Evolutionary conservation across 73 alveolate genomes (phyloP), one percentile per base, ranked within the genome.

Genomic region (Durusdinium trenchii): DNA sequence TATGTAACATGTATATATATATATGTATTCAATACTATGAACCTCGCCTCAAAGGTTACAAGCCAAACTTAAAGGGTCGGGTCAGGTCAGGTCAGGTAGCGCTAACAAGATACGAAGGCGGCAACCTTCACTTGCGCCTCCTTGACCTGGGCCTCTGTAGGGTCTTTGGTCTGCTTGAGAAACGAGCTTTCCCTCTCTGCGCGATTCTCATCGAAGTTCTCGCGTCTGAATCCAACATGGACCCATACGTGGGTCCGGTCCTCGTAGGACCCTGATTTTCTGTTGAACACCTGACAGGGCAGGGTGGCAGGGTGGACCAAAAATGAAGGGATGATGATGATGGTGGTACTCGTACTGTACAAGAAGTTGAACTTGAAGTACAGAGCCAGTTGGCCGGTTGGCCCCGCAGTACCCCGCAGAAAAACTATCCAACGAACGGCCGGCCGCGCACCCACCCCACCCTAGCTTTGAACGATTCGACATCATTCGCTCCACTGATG

Each of bases 81-180:
- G 69, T 57, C 69, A 57, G 32, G 12, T 23, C 69, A 57, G 69
- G 69, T 12, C 69, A 16, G 32, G 32, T 16, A 12, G 23, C 12
- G 69, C 32, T 12, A 57, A 57, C 12, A 57, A 57, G 23, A 57
- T 57, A 57, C 90, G 35, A 79, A 79, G 23, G 40, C 0, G 2
- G 90, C 90, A 12, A 79, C 90, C 28, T 79, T 79, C 69, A 79
- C 5, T 16, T 6, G 3, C 6, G 90, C 90, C 67, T 79, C 90
- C 47, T 47, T 46, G n/a, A 79, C 67, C 35, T 79, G 90, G 7
- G 69, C 90, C 35, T 46, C 69, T 3, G 64, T 79, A 0, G 90
- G 90, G 46, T 79, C 52, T 6, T 79, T 79, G 32, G 60, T 12
- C 9, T 3, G 0, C 46, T 79, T 61, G 28, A 23, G 23, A 61